These are phyloP conservation scores for Sarocladiaceae sp. DNA, from an alignment of 2,329 filamentous ascomycete species.

Conservation along the genomic window DNA sequence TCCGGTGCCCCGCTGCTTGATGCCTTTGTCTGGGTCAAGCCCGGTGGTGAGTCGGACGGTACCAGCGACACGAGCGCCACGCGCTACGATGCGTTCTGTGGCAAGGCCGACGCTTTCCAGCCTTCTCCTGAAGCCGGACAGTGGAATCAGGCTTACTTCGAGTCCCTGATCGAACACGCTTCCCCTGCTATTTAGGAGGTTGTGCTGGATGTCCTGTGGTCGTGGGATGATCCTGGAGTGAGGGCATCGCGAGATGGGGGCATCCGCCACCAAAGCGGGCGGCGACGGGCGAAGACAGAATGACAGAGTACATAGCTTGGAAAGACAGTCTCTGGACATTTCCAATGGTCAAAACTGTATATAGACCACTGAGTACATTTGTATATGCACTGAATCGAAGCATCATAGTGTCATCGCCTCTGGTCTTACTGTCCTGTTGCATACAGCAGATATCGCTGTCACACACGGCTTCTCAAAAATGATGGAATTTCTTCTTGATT, in stretches of 20 bases:
- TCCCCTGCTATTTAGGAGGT: slow-evolving; percentile 13
- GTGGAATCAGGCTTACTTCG: slow-evolving; percentile 29
- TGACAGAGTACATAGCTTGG: background rate
- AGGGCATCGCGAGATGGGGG: too few species aligned
- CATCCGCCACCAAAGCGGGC: too few species aligned
- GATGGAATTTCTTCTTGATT: too few species aligned
- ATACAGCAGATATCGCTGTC: too few species aligned
- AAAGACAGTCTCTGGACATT: background rate
- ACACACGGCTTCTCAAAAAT: too few species aligned
- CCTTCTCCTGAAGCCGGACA: slow-evolving; percentile 46
- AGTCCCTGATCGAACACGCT: slow-evolving; percentile 19
- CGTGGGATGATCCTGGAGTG: background rate
- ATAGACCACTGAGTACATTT: slow-evolving; percentile 3
- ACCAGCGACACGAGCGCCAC: slow-evolving; percentile 27
- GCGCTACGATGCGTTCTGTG: slow-evolving; percentile 32
- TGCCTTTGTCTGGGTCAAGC: slow-evolving; percentile 63
- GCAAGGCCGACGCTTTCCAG: slow-evolving; percentile 34
- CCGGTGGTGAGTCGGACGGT: slow-evolving; percentile 48
- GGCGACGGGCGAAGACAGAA: background rate
- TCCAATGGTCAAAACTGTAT: background rate
- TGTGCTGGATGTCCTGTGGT: background rate
- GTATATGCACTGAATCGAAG: background rate
- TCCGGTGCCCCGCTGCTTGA: slow-evolving; percentile 52
- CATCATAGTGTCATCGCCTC: too few species aligned
- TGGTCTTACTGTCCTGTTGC: too few species aligned